Evolutionary conservation across 208 protist species (phyloP).

Genomic region (Trypanosoma boissoni): DNA sequence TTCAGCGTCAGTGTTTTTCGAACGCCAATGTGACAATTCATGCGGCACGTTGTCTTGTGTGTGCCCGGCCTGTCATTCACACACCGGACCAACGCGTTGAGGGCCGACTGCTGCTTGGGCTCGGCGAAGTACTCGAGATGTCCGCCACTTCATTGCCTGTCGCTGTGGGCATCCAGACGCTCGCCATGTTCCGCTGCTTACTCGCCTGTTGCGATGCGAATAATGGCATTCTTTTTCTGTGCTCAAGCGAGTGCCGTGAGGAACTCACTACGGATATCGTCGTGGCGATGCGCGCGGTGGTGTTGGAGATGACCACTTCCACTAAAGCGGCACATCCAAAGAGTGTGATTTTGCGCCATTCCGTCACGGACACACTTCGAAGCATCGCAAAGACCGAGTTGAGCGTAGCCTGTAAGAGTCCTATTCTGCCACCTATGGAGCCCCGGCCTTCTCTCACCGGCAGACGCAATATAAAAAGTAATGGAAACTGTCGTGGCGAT

Average conservation of each 20-base stretch:
- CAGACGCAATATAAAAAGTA: too few relatives aligned
- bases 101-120: constrained; percentile 24
- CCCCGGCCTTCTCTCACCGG: too few relatives aligned
- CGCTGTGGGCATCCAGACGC: constrained; percentile 35
- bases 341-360: constrained; percentile 20
- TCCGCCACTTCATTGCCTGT: constrained; percentile 4
- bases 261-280: constrained; percentile 46
- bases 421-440: too few relatives aligned
- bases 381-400: too few relatives aligned
- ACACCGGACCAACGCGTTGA: constrained; percentile 19
- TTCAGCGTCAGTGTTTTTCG: constrained; percentile 64
- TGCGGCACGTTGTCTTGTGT: constrained; percentile 52
- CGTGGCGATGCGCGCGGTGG: constrained; percentile 32
- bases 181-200: constrained; percentile 50
- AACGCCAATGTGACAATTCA: constrained; percentile 37
- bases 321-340: constrained; percentile 9
- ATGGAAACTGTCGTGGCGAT: too few relatives aligned
- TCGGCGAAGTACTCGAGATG: constrained; percentile 34
- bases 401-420: too few relatives aligned
- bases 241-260: constrained; percentile 43
- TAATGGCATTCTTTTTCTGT: constrained; percentile 65
- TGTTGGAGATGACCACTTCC: constrained; percentile 22
- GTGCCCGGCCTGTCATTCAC: constrained; percentile 30
- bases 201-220: constrained; percentile 43
- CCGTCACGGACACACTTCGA: constrained; percentile 11